Base-by-base conservation (phyloP, 2,329 filamentous ascomycete genomes). In the Paracorniculantispora psalliotae region DNA sequence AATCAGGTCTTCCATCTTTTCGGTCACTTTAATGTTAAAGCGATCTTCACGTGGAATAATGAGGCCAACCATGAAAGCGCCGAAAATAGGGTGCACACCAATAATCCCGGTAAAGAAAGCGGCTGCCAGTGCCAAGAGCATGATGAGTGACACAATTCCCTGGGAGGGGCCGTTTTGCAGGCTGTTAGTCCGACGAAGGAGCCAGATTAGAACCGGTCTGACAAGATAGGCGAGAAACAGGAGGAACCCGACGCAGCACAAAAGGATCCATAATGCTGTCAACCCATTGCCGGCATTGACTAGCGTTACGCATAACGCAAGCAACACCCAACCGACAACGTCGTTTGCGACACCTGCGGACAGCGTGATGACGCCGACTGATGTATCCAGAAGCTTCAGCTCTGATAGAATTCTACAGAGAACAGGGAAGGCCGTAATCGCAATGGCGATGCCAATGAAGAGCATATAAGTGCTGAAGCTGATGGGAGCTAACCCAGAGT, bases 301-400 rank as follows among this genome's bases (percentile, higher is more conserved):
- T 26, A 97, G 81, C 0, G 93, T 90, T 35, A 97, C 92, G 65
- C 93, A 97, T 28, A 97, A 86, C 0, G 93, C 93, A 25, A 97
- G 85, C 17, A 97, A 79, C 64, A 97, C 88, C 93, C 93, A 97
- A 59, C 74, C 71, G n/a, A 73, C 69, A 8, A 78, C 91, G 68
- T 97, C 93, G 70, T 97, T 97, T 1, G 91, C 91, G 15, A 97
- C 92, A 54, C 93, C 93, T 6, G 92, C 92, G 3, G 92, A 92
- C 9, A 97, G 80, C 1, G 92, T 90, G 39, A 96, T 96, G 37
- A 96, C 84, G 68, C 92, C 92, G 5, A 96, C 92, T 0, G 88
- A 83, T 2, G 91, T 94, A 57, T 83, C 77, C 4, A 97, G 85
- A 52, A 97, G 79, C 67, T 96, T 94, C 56, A 97, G 79, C 72